Evolutionary conservation across 192 early-diverging fungal species (phyloP).

Genomic region (Coemansia aciculifera): DNA sequence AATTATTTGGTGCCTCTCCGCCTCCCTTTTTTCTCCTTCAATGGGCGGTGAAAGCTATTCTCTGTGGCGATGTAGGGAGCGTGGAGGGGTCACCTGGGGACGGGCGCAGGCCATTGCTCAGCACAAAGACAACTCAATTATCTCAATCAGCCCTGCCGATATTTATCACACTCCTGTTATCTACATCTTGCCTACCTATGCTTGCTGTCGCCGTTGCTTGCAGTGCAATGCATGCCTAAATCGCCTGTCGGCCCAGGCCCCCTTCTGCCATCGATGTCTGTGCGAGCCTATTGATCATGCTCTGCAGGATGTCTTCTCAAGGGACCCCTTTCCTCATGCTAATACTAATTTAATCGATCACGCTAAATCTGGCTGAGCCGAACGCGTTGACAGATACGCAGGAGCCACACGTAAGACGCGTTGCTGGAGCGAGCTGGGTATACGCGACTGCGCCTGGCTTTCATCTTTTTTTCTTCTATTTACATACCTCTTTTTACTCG

Average conservation of each 20-base stretch:
- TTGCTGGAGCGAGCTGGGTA: background rate
- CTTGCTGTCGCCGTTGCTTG: background rate
- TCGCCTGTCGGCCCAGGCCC: background rate
- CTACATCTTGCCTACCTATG: background rate
- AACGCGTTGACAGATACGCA: background rate
- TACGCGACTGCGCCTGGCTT: background rate
- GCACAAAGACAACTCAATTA: background rate
- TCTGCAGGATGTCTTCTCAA: background rate
- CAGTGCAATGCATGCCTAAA: background rate
- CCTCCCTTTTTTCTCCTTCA: background rate
- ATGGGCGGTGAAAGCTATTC: background rate
- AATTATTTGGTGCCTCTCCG: constrained; percentile 1
- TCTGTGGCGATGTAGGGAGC: background rate
- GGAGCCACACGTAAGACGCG: background rate
- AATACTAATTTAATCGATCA: background rate
- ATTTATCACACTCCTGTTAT: background rate
- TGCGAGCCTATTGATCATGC: background rate
- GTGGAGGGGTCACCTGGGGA: background rate
- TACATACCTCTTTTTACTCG: background rate
- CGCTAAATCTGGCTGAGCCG: background rate
- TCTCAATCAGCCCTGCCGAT: constrained; percentile 7
- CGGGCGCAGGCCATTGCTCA: background rate
- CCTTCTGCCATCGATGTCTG: background rate
- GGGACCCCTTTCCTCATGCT: background rate
- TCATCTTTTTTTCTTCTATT: background rate